Percentiles rank a stretch among this genome's conserved stretches.
Conservation (phyloP, 2,329 filamentous ascomycete genomes). For the Bimuria novae-zelandiae region DNA sequence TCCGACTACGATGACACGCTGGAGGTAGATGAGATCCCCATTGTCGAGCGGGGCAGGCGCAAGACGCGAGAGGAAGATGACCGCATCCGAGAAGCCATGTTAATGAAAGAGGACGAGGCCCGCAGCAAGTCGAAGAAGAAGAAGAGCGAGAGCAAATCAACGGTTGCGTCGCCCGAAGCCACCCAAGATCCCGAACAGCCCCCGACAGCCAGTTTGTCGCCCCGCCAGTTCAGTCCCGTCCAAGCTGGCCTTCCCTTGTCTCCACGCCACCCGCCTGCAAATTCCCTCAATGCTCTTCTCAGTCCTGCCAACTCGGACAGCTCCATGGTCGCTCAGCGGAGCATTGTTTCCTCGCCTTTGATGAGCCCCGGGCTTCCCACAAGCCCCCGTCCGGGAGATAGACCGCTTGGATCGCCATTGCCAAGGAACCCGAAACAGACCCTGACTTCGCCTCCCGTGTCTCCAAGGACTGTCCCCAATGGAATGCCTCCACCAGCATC, state of each 20-base stretch:
- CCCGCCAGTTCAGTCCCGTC: constrained; percentile 36
- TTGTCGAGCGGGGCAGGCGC: constrained; percentile 70
- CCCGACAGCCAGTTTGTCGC: constrained; percentile 30
- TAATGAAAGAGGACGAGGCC: constrained; percentile 68
- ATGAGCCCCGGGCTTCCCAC: constrained; percentile 67
- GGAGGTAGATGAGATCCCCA: constrained; percentile 67
- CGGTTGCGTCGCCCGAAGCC: constrained; percentile 29
- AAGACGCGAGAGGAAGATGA: constrained; percentile 91
- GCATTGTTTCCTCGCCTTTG: constrained; percentile 51
- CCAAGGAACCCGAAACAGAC: constrained; percentile 62
- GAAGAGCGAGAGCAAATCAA: constrained; percentile 58
- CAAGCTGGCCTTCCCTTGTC: constrained; percentile 44
- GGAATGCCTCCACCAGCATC: constrained; percentile 66
- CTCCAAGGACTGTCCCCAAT: constrained; percentile 57
- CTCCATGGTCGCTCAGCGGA: constrained; percentile 47
- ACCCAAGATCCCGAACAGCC: constrained; percentile 23
- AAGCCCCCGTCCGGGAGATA: constrained; percentile 64
- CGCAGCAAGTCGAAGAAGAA: constrained; percentile 77
- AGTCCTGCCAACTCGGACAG: constrained; percentile 53
- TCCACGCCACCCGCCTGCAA: constrained; percentile 43
- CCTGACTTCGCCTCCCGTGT: constrained; percentile 69
- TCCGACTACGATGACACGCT: constrained; percentile 83
- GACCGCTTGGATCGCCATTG: constrained; percentile 63
- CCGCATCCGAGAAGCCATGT: constrained; percentile 71
- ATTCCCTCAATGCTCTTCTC: constrained; percentile 52